Percentiles rank a stretch among this genome's conserved stretches.
These are phyloP conservation scores for Thraustochytrium sp. DNA, from an alignment of 352 stramenopile genomes.

Conservation along the genomic window DNA sequence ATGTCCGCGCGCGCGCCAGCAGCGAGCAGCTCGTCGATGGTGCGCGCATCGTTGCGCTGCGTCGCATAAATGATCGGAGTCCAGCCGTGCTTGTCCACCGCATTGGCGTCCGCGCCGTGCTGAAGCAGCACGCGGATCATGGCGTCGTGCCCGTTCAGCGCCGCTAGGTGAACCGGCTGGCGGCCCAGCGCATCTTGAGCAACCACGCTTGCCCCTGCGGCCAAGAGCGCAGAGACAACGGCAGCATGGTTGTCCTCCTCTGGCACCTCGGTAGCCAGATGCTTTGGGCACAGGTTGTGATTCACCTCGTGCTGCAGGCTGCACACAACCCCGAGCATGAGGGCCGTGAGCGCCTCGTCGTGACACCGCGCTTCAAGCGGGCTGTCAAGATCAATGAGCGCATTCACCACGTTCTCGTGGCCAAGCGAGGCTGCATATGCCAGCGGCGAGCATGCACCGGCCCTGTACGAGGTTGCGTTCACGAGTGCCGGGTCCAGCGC, in stretches of 20 bases:
- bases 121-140: not conserved
- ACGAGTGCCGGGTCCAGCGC: not conserved
- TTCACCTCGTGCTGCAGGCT: constrained; percentile 30
- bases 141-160: constrained; percentile 14
- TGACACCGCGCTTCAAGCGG: constrained; percentile 8
- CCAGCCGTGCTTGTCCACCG: not conserved
- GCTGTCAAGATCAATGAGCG: not conserved
- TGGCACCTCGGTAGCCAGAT: not conserved
- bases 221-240: not conserved
- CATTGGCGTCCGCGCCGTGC: not conserved
- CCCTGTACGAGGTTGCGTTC: constrained; percentile 3
- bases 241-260: not conserved
- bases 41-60: not conserved
- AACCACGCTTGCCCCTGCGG: not conserved
- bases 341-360: not conserved
- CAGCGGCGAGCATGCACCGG: not conserved
- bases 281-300: not conserved
- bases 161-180: not conserved
- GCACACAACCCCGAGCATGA: constrained; percentile 13
- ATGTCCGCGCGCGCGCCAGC: not conserved
- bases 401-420: not conserved
- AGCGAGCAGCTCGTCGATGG: not conserved
- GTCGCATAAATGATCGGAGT: constrained; percentile 10
- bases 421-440: constrained; percentile 9
- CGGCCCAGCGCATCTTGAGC: not conserved